Percentiles rank a stretch among this genome's conserved stretches.
These are phyloP conservation scores for Globisporangium nagaii DNA, from an alignment of 352 stramenopile genomes.

Conservation along the genomic window DNA sequence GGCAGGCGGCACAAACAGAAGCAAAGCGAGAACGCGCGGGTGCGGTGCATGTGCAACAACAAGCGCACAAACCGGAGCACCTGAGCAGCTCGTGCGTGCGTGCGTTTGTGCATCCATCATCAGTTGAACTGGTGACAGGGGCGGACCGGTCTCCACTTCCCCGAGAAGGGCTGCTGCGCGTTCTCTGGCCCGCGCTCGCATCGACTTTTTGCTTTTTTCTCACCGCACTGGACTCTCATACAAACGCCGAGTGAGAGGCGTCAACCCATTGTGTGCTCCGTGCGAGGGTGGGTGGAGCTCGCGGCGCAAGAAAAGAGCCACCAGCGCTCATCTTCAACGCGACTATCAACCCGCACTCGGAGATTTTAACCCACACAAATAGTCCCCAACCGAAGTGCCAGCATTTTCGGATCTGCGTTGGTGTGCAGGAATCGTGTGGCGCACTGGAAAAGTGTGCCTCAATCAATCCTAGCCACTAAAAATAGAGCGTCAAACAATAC, in stretches of 20 bases:
- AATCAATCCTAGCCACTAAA: too few relatives aligned
- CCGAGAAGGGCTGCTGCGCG: too few relatives aligned
- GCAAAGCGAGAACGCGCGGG: background rate
- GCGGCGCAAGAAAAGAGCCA: too few relatives aligned
- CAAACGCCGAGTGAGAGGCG: background rate
- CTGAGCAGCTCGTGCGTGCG: slow-evolving; percentile 1
- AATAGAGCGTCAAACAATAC: too few relatives aligned
- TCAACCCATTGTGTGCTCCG: slow-evolving; percentile 6
- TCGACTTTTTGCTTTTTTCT: slow-evolving; percentile 5
- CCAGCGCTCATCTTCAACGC: too few relatives aligned
- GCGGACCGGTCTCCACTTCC: background rate
- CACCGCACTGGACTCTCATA: slow-evolving; percentile 11
- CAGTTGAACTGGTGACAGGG: background rate
- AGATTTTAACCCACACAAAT: slow-evolving; percentile 1
- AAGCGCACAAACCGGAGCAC: background rate
- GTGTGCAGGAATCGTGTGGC: too few relatives aligned
- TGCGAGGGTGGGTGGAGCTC: background rate
- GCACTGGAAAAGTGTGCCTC: too few relatives aligned
- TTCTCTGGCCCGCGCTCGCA: background rate
- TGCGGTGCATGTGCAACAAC: background rate
- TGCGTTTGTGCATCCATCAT: slow-evolving; percentile 11
- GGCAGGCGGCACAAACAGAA: too few relatives aligned
- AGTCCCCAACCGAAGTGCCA: too few relatives aligned
- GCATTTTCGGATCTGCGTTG: too few relatives aligned
- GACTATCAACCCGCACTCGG: too few relatives aligned